These are phyloP conservation scores for Trichocladium antarcticum DNA, from an alignment of 495 filamentous ascomycete species.

Conservation along the genomic window DNA sequence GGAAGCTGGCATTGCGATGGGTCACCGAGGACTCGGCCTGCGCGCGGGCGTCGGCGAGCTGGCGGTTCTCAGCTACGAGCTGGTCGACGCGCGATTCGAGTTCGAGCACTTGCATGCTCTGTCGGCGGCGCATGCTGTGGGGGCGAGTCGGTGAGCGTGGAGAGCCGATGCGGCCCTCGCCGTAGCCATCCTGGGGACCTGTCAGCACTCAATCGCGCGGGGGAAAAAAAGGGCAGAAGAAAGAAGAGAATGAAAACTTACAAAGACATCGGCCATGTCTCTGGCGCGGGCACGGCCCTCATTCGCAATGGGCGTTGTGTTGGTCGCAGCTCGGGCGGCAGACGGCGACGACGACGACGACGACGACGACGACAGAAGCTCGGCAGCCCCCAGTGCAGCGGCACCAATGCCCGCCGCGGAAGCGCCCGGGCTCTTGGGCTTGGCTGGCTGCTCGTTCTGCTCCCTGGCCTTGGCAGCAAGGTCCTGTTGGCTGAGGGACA, in stretches of 20 bases:
- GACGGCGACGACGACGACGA: slow-evolving; percentile 3
- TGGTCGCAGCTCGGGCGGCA: slow-evolving; percentile 44
- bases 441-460: slow-evolving; percentile 3
- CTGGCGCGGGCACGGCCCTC: slow-evolving; percentile 73
- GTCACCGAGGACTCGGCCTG: slow-evolving; percentile 46
- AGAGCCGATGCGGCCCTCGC: slow-evolving; percentile 75
- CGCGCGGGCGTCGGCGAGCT: slow-evolving; percentile 58
- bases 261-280: slow-evolving; percentile 88
- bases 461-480: slow-evolving; percentile 19
- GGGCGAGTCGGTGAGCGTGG: slow-evolving; percentile 90
- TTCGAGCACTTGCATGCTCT: slow-evolving; percentile 92
- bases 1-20: slow-evolving; percentile 36
- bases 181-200: slow-evolving; percentile 70
- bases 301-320: slow-evolving; percentile 62
- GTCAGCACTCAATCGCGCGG: slow-evolving; percentile 10
- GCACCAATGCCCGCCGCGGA: slow-evolving; percentile 4
- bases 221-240: slow-evolving; percentile 6
- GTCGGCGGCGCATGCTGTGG: slow-evolving; percentile 86
- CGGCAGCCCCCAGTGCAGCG: slow-evolving; percentile 22
- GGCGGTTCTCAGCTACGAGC: slow-evolving; percentile 67
- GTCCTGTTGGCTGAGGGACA: slow-evolving; percentile 50
- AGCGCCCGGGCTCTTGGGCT: background rate
- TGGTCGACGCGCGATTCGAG: slow-evolving; percentile 65
- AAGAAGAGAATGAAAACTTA: slow-evolving; percentile 43
- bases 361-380: slow-evolving; percentile 4